phyloP scores from a whole-genome alignment of 495 filamentous ascomycete genomes.

The Tetracladium marchalianum region DNA sequence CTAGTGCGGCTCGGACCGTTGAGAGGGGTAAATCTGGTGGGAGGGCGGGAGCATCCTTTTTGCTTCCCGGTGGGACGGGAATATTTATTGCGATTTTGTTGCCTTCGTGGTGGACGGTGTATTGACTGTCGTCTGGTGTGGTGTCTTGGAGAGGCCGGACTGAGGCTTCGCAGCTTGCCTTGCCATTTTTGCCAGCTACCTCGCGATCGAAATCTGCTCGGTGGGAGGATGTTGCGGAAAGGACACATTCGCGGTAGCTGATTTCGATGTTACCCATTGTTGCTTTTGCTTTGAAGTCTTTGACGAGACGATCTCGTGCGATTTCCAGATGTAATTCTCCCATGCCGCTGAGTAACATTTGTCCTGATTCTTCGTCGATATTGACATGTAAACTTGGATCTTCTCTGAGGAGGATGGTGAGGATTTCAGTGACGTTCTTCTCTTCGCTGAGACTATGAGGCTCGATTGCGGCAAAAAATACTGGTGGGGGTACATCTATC shows the following conservation, averaged over 20 bases:
- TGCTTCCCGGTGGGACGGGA: constrained; percentile 20
- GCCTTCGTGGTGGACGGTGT: constrained; percentile 32
- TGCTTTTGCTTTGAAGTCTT: constrained; percentile 82
- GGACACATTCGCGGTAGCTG: constrained; percentile 77
- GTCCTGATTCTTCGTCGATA: constrained; percentile 81
- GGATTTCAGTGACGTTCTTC: constrained; percentile 64
- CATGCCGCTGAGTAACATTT: constrained; percentile 92
- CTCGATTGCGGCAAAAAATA: constrained; percentile 91
- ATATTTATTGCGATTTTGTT: constrained; percentile 54
- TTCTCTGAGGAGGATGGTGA: constrained; percentile 73
- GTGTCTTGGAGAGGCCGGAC: constrained; percentile 46
- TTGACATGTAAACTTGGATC: constrained; percentile 87
- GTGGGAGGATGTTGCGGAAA: constrained; percentile 38
- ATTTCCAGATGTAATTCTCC: constrained; percentile 97
- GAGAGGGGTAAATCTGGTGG: constrained; percentile 48
- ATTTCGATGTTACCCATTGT: constrained; percentile 91
- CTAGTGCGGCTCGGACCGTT: constrained; percentile 51
- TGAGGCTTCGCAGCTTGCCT: constrained; percentile 61
- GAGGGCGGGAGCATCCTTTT: constrained; percentile 30
- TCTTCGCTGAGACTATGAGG: constrained; percentile 69
- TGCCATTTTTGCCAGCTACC: constrained; percentile 68
- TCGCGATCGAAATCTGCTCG: constrained; percentile 63
- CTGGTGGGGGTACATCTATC: constrained; percentile 82
- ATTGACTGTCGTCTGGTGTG: constrained; percentile 20
- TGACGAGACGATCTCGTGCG: constrained; percentile 74